Percentiles rank a stretch among this genome's conserved stretches.
Evolutionary conservation across 2,329 filamentous ascomycete genomes (phyloP).

Genomic region (Beauveria varroae): DNA sequence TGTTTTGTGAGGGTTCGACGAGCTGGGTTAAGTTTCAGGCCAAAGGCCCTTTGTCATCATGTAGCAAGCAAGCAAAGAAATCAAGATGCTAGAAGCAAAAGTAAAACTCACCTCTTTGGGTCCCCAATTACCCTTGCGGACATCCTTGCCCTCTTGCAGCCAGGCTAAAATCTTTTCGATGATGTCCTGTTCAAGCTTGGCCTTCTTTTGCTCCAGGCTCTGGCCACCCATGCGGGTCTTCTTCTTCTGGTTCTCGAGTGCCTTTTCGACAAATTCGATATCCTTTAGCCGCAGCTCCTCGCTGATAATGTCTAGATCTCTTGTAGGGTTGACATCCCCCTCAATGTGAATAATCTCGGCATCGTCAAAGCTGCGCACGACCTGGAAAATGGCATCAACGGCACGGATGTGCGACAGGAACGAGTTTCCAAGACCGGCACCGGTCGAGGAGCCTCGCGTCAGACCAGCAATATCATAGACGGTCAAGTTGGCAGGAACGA

Average conservation of each 20-base stretch:
- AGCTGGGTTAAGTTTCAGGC: slow-evolving; percentile 99
- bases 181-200: slow-evolving; percentile 86
- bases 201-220: slow-evolving; percentile 94
- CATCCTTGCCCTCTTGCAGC: slow-evolving; percentile 84
- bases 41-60: slow-evolving; percentile 98
- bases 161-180: slow-evolving; percentile 82
- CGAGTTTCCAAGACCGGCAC: slow-evolving; percentile 92
- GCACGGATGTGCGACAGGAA: slow-evolving; percentile 99
- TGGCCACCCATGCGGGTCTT: slow-evolving; percentile 92
- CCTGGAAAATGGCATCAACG: slow-evolving; percentile 96
- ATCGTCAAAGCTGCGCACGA: slow-evolving; percentile 95
- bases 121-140: slow-evolving; percentile 81
- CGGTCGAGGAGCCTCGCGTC: slow-evolving; percentile 90
- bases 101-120: slow-evolving; percentile 81
- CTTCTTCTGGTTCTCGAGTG: slow-evolving; percentile 84
- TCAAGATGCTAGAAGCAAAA: slow-evolving; percentile 15
- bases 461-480: slow-evolving; percentile 98
- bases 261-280: slow-evolving; percentile 97
- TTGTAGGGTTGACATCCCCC: slow-evolving; percentile 91
- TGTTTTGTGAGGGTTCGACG: slow-evolving; percentile 81
- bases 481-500: slow-evolving; percentile 94
- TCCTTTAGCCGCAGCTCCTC: slow-evolving; percentile 97
- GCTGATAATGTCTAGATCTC: slow-evolving; percentile 93
- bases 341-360: slow-evolving; percentile 99
- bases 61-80: slow-evolving; percentile 20